phyloP scores from a whole-genome alignment of 1,284 basidiomycete genomes.

The Boletus smithii region DNA sequence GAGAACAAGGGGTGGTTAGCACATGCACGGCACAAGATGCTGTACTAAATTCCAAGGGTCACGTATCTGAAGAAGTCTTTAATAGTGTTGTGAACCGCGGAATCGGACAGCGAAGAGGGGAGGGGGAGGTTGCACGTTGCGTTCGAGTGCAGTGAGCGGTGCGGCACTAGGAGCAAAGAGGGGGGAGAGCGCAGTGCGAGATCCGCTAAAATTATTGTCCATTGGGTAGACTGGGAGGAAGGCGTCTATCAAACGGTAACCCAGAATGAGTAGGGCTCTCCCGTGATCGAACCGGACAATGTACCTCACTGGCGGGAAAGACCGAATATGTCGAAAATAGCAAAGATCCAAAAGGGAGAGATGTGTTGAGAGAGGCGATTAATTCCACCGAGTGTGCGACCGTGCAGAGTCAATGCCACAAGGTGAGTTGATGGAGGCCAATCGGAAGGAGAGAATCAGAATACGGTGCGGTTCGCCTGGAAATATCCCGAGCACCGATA shows the following conservation, averaged over 20 bases:
- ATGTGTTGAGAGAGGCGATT: constrained; percentile 21
- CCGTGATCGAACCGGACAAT: constrained; percentile 31
- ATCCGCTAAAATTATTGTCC: constrained; percentile 10
- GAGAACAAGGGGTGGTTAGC: constrained; percentile 9
- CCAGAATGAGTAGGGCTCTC: constrained; percentile 14
- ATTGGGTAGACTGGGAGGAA: constrained; percentile 5
- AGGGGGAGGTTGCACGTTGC: not conserved
- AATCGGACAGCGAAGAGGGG: not conserved
- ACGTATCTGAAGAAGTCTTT: constrained; percentile 20
- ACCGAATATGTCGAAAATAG: constrained; percentile 28
- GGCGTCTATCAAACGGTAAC: constrained; percentile 18
- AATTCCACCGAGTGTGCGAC: constrained; percentile 34
- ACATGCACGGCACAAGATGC: constrained; percentile 18
- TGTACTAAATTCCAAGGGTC: constrained; percentile 25
- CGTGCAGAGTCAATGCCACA: constrained; percentile 30
- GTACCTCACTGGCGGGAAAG: constrained; percentile 33
- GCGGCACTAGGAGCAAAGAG: constrained; percentile 1
- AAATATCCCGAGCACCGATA: constrained; percentile 39
- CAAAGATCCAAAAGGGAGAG: constrained; percentile 24
- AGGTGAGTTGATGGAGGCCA: constrained; percentile 23
- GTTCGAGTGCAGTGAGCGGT: not conserved
- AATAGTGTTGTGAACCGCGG: constrained; percentile 13
- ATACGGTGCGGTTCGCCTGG: constrained; percentile 38
- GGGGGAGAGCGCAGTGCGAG: not conserved
- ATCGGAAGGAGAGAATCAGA: constrained; percentile 29